Evolutionary conservation across 78 protist genomes (phyloP).

Genomic region (Planoprotostelium fungivorum): DNA sequence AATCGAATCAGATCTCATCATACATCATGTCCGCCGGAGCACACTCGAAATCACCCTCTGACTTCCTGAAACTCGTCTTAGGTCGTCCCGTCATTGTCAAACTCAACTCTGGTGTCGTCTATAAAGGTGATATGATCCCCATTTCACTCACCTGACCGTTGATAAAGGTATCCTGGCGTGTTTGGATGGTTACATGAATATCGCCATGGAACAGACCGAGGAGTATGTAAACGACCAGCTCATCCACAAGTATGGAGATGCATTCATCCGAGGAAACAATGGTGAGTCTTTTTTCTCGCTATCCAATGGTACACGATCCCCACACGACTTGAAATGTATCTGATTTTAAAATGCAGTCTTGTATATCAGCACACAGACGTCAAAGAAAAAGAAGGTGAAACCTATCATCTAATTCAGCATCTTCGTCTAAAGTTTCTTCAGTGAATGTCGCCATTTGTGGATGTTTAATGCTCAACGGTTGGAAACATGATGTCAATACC

Average conservation of each 20-base stretch:
- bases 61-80: slow-evolving; percentile 80
- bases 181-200: slow-evolving; percentile 94
- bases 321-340: too few species aligned
- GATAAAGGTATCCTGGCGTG: slow-evolving; percentile 83
- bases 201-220: slow-evolving; percentile 95
- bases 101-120: slow-evolving; percentile 91
- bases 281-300: too few species aligned
- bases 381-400: neutral
- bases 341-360: neutral
- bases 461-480: too few species aligned
- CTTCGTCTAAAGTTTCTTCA: too few species aligned
- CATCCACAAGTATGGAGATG: slow-evolving; percentile 83
- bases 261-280: slow-evolving; percentile 93
- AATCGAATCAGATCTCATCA: too few species aligned
- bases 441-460: too few species aligned
- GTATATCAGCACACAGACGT: neutral
- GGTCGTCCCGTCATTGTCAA: slow-evolving; percentile 95
- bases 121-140: slow-evolving; percentile 70
- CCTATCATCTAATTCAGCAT: too few species aligned
- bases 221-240: slow-evolving; percentile 86
- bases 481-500: too few species aligned
- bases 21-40: too few species aligned
- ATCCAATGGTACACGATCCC: too few species aligned
- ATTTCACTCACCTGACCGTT: neutral
- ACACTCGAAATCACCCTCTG: slow-evolving; percentile 66